phyloP scores from a whole-genome alignment of 192 early-diverging fungal genomes.

The Rhizoclosmatium globosum region DNA sequence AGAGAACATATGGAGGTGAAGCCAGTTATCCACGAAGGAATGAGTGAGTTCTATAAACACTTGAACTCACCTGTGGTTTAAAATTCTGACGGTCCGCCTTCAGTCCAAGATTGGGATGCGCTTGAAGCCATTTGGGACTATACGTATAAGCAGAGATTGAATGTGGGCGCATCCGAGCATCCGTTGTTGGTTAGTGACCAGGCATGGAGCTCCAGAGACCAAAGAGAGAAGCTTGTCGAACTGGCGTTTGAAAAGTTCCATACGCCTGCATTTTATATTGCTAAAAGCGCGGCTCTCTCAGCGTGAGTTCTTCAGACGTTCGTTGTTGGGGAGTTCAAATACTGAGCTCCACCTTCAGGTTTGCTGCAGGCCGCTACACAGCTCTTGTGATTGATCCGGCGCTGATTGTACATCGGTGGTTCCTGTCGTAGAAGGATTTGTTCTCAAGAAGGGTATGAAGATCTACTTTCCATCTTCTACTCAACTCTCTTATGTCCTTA shows the following conservation, averaged over 20 bases:
- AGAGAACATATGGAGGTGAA: slow-evolving; percentile 81
- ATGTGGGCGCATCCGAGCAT: slow-evolving; percentile 82
- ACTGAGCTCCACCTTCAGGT: slow-evolving; percentile 61
- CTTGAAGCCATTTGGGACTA: slow-evolving; percentile 93
- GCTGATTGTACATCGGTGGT: slow-evolving; percentile 87
- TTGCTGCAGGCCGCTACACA: slow-evolving; percentile 86
- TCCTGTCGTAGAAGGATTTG: slow-evolving; percentile 97
- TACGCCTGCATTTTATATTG: slow-evolving; percentile 93
- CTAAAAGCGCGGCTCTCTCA: slow-evolving; percentile 89
- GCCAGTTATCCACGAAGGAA: slow-evolving; percentile 87
- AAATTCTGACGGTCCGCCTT: slow-evolving; percentile 1
- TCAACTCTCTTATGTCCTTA: too few species aligned
- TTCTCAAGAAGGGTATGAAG: slow-evolving; percentile 85
- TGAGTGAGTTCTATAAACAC: slow-evolving; percentile 59
- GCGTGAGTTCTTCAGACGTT: slow-evolving; percentile 64
- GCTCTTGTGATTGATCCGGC: slow-evolving; percentile 95
- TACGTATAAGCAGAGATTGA: slow-evolving; percentile 75
- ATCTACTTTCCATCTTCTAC: neutral
- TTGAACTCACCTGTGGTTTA: neutral
- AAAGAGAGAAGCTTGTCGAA: slow-evolving; percentile 88
- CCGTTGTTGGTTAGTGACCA: slow-evolving; percentile 92
- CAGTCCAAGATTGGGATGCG: slow-evolving; percentile 94
- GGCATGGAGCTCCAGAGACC: slow-evolving; percentile 87
- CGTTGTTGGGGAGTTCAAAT: neutral
- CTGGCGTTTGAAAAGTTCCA: slow-evolving; percentile 95